A percentile compares a stretch with the other conserved stretches of the same genome.
Conservation (phyloP, 2,329 filamentous ascomycete species). For the Paecilomyces sp. region DNA sequence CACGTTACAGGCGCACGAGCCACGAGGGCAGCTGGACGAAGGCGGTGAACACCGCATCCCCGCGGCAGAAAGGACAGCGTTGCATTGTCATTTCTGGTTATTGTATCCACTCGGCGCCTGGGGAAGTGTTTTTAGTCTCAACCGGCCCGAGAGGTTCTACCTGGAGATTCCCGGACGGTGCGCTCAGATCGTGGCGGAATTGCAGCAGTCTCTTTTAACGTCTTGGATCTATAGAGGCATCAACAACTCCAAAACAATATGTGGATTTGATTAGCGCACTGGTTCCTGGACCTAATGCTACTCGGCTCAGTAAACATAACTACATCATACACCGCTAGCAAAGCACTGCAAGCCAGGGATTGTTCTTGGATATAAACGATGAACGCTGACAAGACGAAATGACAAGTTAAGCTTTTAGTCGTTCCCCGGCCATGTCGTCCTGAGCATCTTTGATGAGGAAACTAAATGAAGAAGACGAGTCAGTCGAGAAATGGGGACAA, state of each 20-base stretch:
- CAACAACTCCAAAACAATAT: background rate
- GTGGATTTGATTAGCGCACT: background rate
- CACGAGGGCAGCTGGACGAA: background rate
- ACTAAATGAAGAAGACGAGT: slow-evolving; percentile 41
- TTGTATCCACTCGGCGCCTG: background rate
- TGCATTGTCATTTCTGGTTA: background rate
- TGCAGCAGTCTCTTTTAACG: background rate
- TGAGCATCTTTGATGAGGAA: slow-evolving; percentile 81
- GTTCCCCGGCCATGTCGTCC: slow-evolving; percentile 67
- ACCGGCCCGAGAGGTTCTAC: background rate
- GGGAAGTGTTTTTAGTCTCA: background rate
- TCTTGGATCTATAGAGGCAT: background rate
- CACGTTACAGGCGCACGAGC: background rate
- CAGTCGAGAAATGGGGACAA: slow-evolving; percentile 14
- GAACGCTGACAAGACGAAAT: background rate
- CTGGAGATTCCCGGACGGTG: background rate
- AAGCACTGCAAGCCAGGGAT: background rate
- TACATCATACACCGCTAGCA: background rate
- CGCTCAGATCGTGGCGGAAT: background rate
- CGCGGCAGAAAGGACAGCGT: background rate
- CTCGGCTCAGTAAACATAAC: background rate
- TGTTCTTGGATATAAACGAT: background rate
- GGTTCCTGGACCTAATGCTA: background rate
- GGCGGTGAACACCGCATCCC: background rate
- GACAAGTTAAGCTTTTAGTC: slow-evolving; percentile 57